Base-by-base conservation (phyloP, 2,329 filamentous ascomycete species). In the Scytalidium lignicola region DNA sequence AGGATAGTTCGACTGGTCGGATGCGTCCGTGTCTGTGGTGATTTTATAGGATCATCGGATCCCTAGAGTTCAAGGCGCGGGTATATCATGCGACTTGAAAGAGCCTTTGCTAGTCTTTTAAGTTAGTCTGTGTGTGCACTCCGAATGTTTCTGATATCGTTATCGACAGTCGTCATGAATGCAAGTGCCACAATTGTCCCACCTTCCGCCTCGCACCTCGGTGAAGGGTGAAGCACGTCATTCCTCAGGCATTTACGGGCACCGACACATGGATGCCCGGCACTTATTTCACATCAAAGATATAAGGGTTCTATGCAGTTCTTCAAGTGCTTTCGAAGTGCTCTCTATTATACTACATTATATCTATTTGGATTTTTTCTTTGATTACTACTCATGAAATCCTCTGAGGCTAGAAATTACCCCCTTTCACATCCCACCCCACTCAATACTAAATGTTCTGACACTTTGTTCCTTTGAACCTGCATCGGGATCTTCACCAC, bases 371-470 rank as follows among this genome's bases (percentile, higher is more conserved):
- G n/a, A n/a, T n/a, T n/a, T n/a, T n/a, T n/a, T n/a, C n/a, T n/a
- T n/a, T n/a, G n/a, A n/a, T n/a, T n/a, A n/a, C n/a, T n/a, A n/a
- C n/a, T n/a, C n/a, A n/a, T n/a, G 23, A 6, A 10, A 26, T 26
- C 10, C 23, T 26, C 23, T 26, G 10, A 26, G 10, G 23, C 10
- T 26, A 26, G 6, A 26, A 10, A 5, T 5, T 6, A 26, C 10
- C 6, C 10, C 5, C 15, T 29, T 29, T 79, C 78, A 96, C 85
- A 96, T 93, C 23, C 88, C 90, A 47, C 88, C 91, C 92, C 91
- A 96, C 70, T 96, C 91, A 47, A 96, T 79, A 58, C 87, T 91
- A 62, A 95, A 96, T 0, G 86, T 80, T 56, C 88, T 78, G 19
- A 92, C 74, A 10, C 63, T 65, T 28, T 72, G 66, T 37, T 61